These are phyloP conservation scores for Umbelopsis sp. DNA, from an alignment of 371 early-diverging fungal species.

Conservation along the genomic window DNA sequence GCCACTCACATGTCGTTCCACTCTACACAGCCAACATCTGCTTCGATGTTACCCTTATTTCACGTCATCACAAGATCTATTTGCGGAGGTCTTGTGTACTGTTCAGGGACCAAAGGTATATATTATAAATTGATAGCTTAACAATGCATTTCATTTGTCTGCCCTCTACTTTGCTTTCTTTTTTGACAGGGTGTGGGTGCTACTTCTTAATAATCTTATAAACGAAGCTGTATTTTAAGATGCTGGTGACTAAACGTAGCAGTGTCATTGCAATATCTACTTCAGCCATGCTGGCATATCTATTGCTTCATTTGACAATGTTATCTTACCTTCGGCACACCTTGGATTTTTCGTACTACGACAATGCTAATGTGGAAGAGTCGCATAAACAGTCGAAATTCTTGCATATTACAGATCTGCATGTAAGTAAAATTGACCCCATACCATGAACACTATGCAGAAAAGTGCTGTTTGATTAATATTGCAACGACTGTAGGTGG, in stretches of 20 bases:
- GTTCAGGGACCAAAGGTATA: slow-evolving; percentile 4
- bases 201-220: no score
- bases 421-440: slow-evolving; percentile 38
- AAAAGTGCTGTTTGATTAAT: not conserved
- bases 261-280: not conserved
- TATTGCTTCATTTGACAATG: not conserved
- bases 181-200: not conserved
- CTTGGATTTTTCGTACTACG: not conserved
- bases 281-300: not conserved
- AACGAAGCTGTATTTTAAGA: not conserved
- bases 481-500: slow-evolving; percentile 31
- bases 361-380: not conserved
- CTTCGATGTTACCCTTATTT: not conserved
- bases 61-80: slow-evolving; percentile 11
- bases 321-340: not conserved
- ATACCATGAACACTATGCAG: not conserved
- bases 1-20: no score
- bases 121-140: not conserved
- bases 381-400: slow-evolving; percentile 37
- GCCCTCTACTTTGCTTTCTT: not conserved
- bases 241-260: not conserved
- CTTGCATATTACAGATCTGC: slow-evolving; percentile 80
- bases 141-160: not conserved
- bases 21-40: not conserved
- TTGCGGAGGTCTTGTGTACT: not conserved